Percentiles rank a stretch among this genome's conserved stretches.
phyloP scores from a whole-genome alignment of 129 eudicot genomes.

The Centella asiatica region DNA sequence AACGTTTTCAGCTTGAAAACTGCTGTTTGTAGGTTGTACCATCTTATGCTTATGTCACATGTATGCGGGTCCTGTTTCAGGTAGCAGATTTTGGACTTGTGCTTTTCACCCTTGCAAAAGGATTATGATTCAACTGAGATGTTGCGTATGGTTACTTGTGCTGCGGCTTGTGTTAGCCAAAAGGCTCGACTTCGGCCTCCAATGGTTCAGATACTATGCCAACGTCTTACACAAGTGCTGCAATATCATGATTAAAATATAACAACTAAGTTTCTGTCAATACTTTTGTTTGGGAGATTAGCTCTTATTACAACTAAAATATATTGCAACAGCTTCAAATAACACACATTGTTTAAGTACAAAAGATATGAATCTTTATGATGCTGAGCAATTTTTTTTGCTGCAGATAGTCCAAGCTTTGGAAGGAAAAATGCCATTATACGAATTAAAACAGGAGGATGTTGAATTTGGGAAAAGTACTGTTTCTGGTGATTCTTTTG shows the following conservation, averaged over 20 bases:
- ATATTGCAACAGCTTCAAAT: neutral
- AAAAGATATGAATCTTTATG: neutral
- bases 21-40: too few relatives aligned
- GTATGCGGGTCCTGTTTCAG: constrained; percentile 23
- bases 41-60: neutral
- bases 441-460: constrained; percentile 42
- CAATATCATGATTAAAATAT: too few relatives aligned
- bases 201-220: constrained; percentile 59
- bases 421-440: constrained; percentile 64
- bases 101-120: constrained; percentile 48
- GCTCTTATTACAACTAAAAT: too few relatives aligned
- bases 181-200: constrained; percentile 69
- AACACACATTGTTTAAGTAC: neutral
- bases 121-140: constrained; percentile 50
- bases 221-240: neutral
- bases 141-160: constrained; percentile 78
- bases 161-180: constrained; percentile 77
- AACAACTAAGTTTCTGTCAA: too few relatives aligned
- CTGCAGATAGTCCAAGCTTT: constrained; percentile 56
- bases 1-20: neutral
- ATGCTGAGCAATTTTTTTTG: neutral
- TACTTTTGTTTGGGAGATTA: too few relatives aligned
- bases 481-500: constrained; percentile 32
- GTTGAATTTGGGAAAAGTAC: constrained; percentile 33
- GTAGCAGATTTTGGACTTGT: constrained; percentile 98